Percentiles rank a stretch among this genome's conserved stretches.
phyloP scores from a whole-genome alignment of 108 stramenopile genomes.

The Cylindrotheca closterium region DNA sequence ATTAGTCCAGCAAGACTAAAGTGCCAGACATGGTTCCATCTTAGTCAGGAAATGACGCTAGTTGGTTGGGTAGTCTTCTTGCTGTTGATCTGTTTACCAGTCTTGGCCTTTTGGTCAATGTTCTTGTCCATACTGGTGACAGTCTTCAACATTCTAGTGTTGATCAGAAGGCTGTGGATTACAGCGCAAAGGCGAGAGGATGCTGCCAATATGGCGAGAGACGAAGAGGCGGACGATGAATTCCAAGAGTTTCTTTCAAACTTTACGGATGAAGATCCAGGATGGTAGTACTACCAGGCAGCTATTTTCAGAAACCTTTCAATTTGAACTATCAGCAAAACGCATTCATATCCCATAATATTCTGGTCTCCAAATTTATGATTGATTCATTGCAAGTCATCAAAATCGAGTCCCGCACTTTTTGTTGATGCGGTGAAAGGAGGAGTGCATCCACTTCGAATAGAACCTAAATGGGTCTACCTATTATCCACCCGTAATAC shows the following conservation, averaged over 20 bases:
- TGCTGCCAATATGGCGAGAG: neutral
- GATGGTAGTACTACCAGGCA: no score
- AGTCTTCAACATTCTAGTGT: slow-evolving; percentile 9
- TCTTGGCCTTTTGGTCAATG: slow-evolving; percentile 39
- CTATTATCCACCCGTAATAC: no score
- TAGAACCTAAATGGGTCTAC: no score
- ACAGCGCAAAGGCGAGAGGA: slow-evolving; percentile 8
- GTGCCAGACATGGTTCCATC: slow-evolving; percentile 29
- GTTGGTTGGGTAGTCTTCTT: slow-evolving; percentile 29
- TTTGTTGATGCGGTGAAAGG: no score
- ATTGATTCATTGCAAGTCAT: no score
- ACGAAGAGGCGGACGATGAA: slow-evolving; percentile 16
- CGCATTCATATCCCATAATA: no score
- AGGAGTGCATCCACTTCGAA: no score
- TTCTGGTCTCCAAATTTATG: no score
- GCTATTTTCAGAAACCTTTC: no score
- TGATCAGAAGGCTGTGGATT: slow-evolving; percentile 26
- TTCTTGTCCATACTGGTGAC: slow-evolving; percentile 15
- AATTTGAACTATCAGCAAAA: no score
- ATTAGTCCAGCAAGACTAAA: slow-evolving; percentile 20
- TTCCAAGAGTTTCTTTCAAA: slow-evolving; percentile 39
- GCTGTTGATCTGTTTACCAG: slow-evolving; percentile 29
- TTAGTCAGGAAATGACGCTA: slow-evolving; percentile 26
- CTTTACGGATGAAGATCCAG: slow-evolving; percentile 17
- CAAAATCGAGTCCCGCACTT: no score